Base-by-base conservation (phyloP, 2,329 filamentous ascomycete species). In the Sclerotinia sclerotiorum region DNA sequence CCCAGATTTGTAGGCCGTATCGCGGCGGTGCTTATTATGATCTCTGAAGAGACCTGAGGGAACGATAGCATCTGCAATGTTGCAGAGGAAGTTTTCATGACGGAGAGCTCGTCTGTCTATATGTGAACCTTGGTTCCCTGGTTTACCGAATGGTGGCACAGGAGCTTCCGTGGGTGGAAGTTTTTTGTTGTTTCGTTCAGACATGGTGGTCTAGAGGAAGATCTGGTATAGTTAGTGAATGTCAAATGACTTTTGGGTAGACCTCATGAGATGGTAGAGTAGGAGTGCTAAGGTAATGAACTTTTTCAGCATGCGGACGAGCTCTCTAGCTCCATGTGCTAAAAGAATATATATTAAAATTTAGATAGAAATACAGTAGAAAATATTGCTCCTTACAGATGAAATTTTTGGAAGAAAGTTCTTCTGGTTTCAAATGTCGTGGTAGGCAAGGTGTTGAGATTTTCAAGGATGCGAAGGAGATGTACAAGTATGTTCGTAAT, bases 61-160 rank as follows among this genome's bases (percentile, higher is more conserved):
- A 3, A 39, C 46, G 1, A 62, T 39, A 7, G 46, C 60, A 7
- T 62, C 60, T 10, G 60, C 60, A 7, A 62, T 24, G 5, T 62
- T 62, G 15, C 60, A 62, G 2, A 62, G 46, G 24, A 62, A 51
- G 60, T 62, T 62, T 5, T 62, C 60, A 2, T 46, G 60, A 0
- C 21, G 60, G n/a, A 62, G 60, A 19, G 60, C 60, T n/a, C n/a
- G n/a, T n/a, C n/a, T n/a, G n/a, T n/a, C n/a, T n/a, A n/a, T n/a
- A n/a, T n/a, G n/a, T n/a, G n/a, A n/a, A n/a, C 60, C 60, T 62
- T 62, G 60, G 15, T 62, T 32, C 2, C 60, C 29, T 6, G 29
- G 46, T 11, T 39, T 4, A 1, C 60, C 60, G 0, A 62, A 62
- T 24, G 60, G 60, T 2, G 60, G 60, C 0, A 27, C 19, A 3